Evolutionary conservation across 208 protist genomes (phyloP), one percentile per base, ranked within the genome.

Genomic region (Leishmania turanica): DNA sequence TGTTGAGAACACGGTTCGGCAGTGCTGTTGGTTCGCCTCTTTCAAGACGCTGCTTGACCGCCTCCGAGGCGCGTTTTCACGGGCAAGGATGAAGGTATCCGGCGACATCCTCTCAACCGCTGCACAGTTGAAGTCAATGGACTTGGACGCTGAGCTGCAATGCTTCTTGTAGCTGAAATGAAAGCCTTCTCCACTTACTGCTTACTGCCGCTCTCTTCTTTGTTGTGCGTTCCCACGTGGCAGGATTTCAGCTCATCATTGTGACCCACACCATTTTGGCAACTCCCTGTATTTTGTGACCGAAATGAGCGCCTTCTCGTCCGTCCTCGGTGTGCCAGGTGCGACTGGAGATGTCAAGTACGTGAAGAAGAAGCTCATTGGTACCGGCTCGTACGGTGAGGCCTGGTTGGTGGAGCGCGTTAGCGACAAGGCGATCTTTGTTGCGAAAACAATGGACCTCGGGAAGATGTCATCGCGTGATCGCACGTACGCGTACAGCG

Each of bases 331-430:
- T 65, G 81, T 78, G 5, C 84, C 85, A 19, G 85, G 85, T 54
- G 62, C 78, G 1, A 77, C 72, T 37, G 87, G 76, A 6, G 86
- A 91, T 56, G 89, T 84, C 83, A 96, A 95, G 77, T 97, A 96
- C 76, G 78, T 90, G 27, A 94, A 92, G 56, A 93, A 90, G 82
- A 96, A 95, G 79, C 85, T 95, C 13, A 93, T 96, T 81, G 94
- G 94, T 31, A 95, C 81, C n/a, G 94, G 94, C 1, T 95, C 92
- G 3, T 96, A 96, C 79, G 94, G 94, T 49, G 94, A 97, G 75
- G 94, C 94, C 8, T 96, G 91, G 91, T 65, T 97, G 45, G 94
- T 91, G 75, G 87, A 96, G 83, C 84, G 90, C 21, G 45, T 81
- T 7, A 78, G 81, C 34, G 92, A 97, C 82, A 82, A 85, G 27